phyloP scores from a whole-genome alignment of 1,284 basidiomycete genomes.

The Microbotryum intermedium region DNA sequence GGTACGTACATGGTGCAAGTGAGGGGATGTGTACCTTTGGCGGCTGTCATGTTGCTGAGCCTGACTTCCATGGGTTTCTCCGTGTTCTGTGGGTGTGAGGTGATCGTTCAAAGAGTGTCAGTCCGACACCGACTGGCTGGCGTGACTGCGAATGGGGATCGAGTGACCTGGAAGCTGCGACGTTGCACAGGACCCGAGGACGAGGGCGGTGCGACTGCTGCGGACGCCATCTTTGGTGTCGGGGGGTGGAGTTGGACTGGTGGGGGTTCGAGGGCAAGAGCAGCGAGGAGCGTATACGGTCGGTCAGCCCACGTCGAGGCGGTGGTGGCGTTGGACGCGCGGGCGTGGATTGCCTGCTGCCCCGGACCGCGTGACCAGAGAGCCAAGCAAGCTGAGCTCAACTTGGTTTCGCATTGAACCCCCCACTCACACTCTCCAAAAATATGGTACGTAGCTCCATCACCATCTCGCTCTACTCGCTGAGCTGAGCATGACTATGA shows the following conservation, averaged over 20 bases:
- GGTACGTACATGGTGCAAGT: background rate
- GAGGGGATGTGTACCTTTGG: conserved; percentile 60
- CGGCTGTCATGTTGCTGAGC: conserved; percentile 89
- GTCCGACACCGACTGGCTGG: conserved; percentile 38
- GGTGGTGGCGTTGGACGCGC: too few species aligned
- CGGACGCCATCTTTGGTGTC: conserved; percentile 28
- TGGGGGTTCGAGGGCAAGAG: background rate
- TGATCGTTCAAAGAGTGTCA: conserved; percentile 3
- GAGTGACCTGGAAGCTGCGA: conserved; percentile 13
- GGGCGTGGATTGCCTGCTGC: too few species aligned
- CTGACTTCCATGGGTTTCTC: conserved; percentile 89
- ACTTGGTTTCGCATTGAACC: too few species aligned
- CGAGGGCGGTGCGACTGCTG: conserved; percentile 11
- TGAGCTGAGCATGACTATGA: too few species aligned
- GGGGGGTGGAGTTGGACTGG: background rate
- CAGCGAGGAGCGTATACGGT: too few species aligned
- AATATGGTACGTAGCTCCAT: too few species aligned
- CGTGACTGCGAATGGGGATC: background rate
- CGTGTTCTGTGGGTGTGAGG: conserved; percentile 45
- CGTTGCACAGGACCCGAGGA: conserved; percentile 43
- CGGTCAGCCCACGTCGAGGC: too few species aligned
- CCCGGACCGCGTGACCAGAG: too few species aligned
- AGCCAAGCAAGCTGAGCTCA: too few species aligned
- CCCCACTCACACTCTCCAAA: too few species aligned
- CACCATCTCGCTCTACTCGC: too few species aligned